Percentiles rank a stretch among this genome's conserved stretches.
phyloP scores from a whole-genome alignment of 139 green algal species.

The Volvox africanus region DNA sequence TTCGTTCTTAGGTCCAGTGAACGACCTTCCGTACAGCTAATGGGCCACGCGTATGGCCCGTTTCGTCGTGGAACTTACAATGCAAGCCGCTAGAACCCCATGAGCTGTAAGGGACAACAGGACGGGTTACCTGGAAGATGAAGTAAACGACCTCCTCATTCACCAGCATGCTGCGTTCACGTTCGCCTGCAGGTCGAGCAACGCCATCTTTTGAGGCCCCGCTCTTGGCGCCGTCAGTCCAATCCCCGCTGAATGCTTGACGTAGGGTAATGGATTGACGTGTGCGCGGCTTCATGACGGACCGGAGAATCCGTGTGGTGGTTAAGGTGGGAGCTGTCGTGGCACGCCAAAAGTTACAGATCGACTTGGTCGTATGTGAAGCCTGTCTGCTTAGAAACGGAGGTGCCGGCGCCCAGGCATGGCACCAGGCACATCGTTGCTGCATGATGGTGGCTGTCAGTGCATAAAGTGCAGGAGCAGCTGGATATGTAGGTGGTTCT shows the following conservation, averaged over 20 bases:
- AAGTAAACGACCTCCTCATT: slow-evolving; percentile 82
- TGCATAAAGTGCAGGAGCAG: no score
- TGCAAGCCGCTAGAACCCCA: no score
- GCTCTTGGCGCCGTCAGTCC: neutral
- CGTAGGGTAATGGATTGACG: neutral
- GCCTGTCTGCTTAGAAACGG: neutral
- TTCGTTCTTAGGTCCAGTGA: no score
- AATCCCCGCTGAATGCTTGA: slow-evolving; percentile 1
- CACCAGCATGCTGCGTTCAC: slow-evolving; percentile 67
- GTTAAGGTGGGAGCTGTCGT: neutral
- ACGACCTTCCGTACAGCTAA: no score
- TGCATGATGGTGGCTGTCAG: neutral
- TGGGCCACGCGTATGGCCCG: no score
- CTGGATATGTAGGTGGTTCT: no score
- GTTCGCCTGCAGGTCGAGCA: slow-evolving; percentile 17
- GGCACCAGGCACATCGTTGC: neutral
- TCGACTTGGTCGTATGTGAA: neutral
- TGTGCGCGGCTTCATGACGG: neutral
- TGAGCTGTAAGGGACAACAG: no score
- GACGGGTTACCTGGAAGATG: slow-evolving; percentile 60
- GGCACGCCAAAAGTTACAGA: neutral
- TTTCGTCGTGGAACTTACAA: no score
- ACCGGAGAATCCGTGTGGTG: neutral
- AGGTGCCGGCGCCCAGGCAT: neutral
- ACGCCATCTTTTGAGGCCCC: neutral